A percentile compares a stretch with the other conserved stretches of the same genome.
Evolutionary conservation across 1,284 basidiomycete species (phyloP).

Genomic region (Malassezia cuniculi): DNA sequence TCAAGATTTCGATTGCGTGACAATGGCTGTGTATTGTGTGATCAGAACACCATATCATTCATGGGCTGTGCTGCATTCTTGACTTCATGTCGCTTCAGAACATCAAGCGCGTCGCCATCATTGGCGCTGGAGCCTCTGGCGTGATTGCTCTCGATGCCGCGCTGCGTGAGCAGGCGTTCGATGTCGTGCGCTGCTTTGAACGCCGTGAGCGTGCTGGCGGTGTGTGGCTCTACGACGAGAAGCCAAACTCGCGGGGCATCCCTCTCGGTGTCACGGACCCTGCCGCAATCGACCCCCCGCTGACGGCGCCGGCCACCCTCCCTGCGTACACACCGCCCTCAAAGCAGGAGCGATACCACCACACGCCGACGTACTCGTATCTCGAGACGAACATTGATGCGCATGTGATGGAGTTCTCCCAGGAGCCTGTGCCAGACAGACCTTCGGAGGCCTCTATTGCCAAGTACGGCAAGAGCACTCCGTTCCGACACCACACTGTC

Average conservation of each 20-base stretch:
- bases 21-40: too few species aligned
- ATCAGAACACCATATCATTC: constrained; percentile 4
- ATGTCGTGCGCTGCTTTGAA: constrained; percentile 2
- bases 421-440: constrained; percentile 2
- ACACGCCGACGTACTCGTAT: not conserved
- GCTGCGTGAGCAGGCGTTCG: constrained; percentile 2
- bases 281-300: not conserved
- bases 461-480: not conserved
- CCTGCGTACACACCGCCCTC: not conserved
- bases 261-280: not conserved
- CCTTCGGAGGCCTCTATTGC: not conserved
- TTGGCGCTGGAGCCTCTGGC: constrained; percentile 2
- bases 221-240: constrained; percentile 1
- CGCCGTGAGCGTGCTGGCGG: constrained; percentile 4
- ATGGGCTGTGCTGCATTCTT: not conserved
- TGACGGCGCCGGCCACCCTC: not conserved
- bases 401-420: constrained; percentile 1
- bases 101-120: not conserved
- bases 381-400: constrained; percentile 2
- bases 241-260: not conserved
- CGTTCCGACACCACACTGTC: constrained; percentile 3
- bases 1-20: too few species aligned
- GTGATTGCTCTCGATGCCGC: constrained; percentile 1
- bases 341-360: not conserved
- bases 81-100: too few species aligned